phyloP scores from a whole-genome alignment of 1,284 basidiomycete species.

The Cryptococcus hybrid region DNA sequence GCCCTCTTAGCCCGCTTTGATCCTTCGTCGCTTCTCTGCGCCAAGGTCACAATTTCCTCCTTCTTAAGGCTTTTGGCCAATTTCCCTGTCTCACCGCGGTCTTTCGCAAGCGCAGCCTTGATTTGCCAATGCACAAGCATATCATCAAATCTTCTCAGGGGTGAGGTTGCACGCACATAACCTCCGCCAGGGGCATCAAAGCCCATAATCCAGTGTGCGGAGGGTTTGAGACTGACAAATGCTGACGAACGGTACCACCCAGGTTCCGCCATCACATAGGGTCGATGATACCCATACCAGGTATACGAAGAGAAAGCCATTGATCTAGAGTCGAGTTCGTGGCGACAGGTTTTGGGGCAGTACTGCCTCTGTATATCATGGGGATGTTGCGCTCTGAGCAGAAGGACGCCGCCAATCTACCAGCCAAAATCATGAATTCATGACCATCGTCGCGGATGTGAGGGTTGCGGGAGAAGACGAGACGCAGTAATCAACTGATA shows the following conservation, averaged over 20 bases:
- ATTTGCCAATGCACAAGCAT: constrained; percentile 92
- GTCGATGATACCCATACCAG: constrained; percentile 37
- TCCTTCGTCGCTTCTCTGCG: constrained; percentile 17
- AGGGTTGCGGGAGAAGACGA: background rate
- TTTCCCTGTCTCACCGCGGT: constrained; percentile 11
- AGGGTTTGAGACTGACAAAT: constrained; percentile 7
- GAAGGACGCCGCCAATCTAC: constrained; percentile 72
- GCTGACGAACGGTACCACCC: constrained; percentile 11
- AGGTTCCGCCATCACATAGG: constrained; percentile 11
- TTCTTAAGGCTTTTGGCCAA: constrained; percentile 10
- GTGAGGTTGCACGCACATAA: constrained; percentile 83
- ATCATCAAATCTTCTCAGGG: constrained; percentile 82
- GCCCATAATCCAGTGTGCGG: constrained; percentile 67
- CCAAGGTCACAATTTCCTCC: constrained; percentile 23
- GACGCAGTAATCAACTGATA: constrained; percentile 57
- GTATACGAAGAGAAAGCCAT: constrained; percentile 35
- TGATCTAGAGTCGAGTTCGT: constrained; percentile 23
- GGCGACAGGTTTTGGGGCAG: constrained; percentile 37
- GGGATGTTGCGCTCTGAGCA: constrained; percentile 63
- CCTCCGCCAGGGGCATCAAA: constrained; percentile 59
- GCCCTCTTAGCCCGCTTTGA: constrained; percentile 18
- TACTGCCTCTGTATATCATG: constrained; percentile 62
- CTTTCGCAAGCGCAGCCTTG: constrained; percentile 62
- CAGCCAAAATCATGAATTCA: constrained; percentile 82
- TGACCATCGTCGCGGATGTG: constrained; percentile 55